These are phyloP conservation scores for Hypoxylon sp. DNA, from an alignment of 2,329 filamentous ascomycete species.

Conservation along the genomic window DNA sequence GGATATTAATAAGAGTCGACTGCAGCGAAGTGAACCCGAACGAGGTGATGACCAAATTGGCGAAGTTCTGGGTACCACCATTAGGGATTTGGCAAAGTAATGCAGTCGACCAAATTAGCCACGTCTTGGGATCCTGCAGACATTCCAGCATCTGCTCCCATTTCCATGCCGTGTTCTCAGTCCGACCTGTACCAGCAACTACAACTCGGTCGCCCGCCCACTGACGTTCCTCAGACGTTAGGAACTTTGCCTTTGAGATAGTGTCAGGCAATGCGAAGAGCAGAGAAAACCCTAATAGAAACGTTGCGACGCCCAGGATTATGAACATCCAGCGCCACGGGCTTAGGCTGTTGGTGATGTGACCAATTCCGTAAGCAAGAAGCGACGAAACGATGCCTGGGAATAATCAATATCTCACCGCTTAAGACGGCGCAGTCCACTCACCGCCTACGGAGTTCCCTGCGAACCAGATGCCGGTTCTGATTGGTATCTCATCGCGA, in stretches of 20 bases:
- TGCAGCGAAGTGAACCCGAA: slow-evolving; percentile 68
- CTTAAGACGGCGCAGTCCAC: not conserved
- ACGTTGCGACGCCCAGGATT: slow-evolving; percentile 63
- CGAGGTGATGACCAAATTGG: slow-evolving; percentile 66
- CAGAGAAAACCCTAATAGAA: slow-evolving; percentile 63
- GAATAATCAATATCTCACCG: slow-evolving; percentile 6
- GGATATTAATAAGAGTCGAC: slow-evolving; percentile 68
- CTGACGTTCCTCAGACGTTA: slow-evolving; percentile 64
- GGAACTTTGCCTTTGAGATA: slow-evolving; percentile 67
- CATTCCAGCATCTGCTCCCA: slow-evolving; percentile 66
- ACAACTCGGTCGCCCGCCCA: slow-evolving; percentile 61
- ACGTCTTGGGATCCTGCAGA: slow-evolving; percentile 68
- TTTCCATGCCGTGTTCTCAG: slow-evolving; percentile 61
- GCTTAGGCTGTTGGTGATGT: slow-evolving; percentile 59
- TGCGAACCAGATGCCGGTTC: slow-evolving; percentile 68
- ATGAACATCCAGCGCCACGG: slow-evolving; percentile 71
- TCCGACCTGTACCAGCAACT: slow-evolving; percentile 63
- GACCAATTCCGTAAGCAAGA: slow-evolving; percentile 67
- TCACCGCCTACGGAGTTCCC: slow-evolving; percentile 61
- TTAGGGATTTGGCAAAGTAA: slow-evolving; percentile 70
- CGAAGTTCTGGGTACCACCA: slow-evolving; percentile 70
- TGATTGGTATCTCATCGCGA: slow-evolving; percentile 65
- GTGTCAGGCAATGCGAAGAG: slow-evolving; percentile 63
- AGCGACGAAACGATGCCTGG: slow-evolving; percentile 59
- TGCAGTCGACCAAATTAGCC: slow-evolving; percentile 67